These are phyloP conservation scores for Skeletonema potamos DNA, from an alignment of 108 stramenopile genomes.

Conservation along the genomic window DNA sequence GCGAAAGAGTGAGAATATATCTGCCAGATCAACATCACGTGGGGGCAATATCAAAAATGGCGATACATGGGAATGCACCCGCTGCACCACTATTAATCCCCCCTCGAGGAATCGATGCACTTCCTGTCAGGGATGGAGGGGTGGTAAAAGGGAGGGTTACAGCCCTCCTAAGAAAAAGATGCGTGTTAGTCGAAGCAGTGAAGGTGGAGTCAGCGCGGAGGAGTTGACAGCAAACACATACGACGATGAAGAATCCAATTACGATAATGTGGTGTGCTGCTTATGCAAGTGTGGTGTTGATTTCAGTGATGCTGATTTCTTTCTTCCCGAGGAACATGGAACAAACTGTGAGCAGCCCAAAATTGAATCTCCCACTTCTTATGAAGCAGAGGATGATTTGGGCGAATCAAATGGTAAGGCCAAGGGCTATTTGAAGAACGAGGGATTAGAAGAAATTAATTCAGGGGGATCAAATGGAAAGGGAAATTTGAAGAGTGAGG, in stretches of 20 bases:
- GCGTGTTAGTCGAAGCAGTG: not conserved
- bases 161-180: not conserved
- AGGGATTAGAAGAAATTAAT: not conserved
- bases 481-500: not conserved
- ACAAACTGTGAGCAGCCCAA: not conserved
- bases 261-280: slow-evolving; percentile 63
- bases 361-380: not conserved
- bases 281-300: slow-evolving; percentile 83
- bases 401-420: not conserved
- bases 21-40: too few species aligned
- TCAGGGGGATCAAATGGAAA: not conserved
- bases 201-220: not conserved
- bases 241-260: slow-evolving; percentile 5
- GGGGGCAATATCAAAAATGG: too few species aligned
- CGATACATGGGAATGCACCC: too few species aligned
- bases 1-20: slow-evolving; percentile 2
- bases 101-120: too few species aligned
- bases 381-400: not conserved
- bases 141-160: not conserved
- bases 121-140: too few species aligned
- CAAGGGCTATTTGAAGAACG: not conserved
- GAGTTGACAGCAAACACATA: not conserved
- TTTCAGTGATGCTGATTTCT: slow-evolving; percentile 70
- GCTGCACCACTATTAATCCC: too few species aligned
- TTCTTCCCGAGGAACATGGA: slow-evolving; percentile 19